These are phyloP conservation scores for Pyropia haitanensis DNA, from an alignment of 23 red algal species.

Conservation along the genomic window DNA sequence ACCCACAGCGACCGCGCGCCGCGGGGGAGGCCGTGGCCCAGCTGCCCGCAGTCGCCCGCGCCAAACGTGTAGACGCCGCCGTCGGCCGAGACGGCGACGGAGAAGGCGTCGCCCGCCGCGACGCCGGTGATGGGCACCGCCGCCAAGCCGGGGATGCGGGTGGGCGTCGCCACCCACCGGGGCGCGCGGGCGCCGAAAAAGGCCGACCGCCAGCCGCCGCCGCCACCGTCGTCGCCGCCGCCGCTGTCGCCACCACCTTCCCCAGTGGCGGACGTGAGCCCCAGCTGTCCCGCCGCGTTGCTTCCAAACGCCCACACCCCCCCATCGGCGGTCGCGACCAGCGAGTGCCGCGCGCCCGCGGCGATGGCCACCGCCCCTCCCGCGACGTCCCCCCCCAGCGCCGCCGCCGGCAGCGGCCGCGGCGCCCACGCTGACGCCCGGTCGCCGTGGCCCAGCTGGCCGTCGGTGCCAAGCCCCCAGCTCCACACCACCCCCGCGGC, in stretches of 20 bases:
- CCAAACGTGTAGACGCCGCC: constrained; percentile 42
- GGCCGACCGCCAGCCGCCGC: not conserved
- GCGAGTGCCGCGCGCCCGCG: constrained; percentile 17
- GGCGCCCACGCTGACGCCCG: not conserved
- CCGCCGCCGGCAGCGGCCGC: not conserved
- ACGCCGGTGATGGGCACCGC: constrained; percentile 6
- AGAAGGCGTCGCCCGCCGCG: constrained; percentile 37
- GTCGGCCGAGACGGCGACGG: constrained; percentile 18
- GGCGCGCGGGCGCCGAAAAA: not conserved
- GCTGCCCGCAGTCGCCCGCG: constrained; percentile 2
- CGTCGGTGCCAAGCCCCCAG: constrained; percentile 17
- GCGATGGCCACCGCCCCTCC: not conserved
- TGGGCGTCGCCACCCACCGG: not conserved
- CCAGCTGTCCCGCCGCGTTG: constrained; percentile 30
- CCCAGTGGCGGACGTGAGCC: not conserved
- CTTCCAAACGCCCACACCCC: constrained; percentile 29
- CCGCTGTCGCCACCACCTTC: not conserved
- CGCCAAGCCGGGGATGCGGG: not conserved
- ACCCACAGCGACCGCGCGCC: not conserved
- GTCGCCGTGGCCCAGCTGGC: constrained; percentile 25
- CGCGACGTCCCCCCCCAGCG: constrained; percentile 1
- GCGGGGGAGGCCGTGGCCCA: constrained; percentile 5
- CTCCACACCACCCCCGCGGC: constrained; percentile 6
- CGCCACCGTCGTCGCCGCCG: no score
- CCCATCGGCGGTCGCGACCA: constrained; percentile 11